These are phyloP conservation scores for Eucalyptus cloeziana DNA, from an alignment of 345 rosid genomes.

Conservation along the genomic window DNA sequence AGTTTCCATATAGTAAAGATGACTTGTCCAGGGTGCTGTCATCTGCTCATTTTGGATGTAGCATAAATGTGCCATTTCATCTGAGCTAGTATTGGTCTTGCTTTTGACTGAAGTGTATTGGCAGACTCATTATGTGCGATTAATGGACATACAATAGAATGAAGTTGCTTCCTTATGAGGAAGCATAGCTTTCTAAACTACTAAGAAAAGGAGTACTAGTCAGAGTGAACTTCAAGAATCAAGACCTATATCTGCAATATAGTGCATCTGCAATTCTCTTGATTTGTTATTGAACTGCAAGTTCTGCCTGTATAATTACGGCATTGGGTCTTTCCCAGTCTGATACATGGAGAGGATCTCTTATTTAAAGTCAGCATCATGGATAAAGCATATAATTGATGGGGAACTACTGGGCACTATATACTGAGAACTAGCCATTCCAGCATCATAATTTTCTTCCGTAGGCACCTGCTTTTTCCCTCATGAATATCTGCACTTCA, in stretches of 20 bases:
- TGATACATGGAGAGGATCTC: neutral
- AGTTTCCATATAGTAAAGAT: neutral
- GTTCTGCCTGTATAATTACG: neutral
- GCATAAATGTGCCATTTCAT: neutral
- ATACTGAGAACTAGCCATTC: neutral
- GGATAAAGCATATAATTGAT: neutral
- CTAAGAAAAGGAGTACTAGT: neutral
- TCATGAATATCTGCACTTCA: neutral
- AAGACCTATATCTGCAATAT: neutral
- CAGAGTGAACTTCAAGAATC: neutral
- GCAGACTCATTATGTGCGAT: neutral
- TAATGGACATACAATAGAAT: neutral
- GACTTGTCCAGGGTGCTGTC: neutral
- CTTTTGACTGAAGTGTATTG: neutral
- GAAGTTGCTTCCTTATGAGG: neutral
- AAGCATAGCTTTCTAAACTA: neutral
- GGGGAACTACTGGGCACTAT: neutral
- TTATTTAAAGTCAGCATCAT: neutral
- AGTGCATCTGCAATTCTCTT: neutral
- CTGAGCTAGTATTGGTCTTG: neutral
- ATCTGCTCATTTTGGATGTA: neutral
- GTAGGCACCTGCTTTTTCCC: neutral
- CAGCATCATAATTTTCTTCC: neutral
- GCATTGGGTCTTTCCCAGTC: neutral
- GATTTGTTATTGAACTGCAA: neutral